Evolutionary conservation across 129 eudicot species (phyloP), one percentile per base, ranked within the genome.

Genomic region (Flaveria sonorensis): DNA sequence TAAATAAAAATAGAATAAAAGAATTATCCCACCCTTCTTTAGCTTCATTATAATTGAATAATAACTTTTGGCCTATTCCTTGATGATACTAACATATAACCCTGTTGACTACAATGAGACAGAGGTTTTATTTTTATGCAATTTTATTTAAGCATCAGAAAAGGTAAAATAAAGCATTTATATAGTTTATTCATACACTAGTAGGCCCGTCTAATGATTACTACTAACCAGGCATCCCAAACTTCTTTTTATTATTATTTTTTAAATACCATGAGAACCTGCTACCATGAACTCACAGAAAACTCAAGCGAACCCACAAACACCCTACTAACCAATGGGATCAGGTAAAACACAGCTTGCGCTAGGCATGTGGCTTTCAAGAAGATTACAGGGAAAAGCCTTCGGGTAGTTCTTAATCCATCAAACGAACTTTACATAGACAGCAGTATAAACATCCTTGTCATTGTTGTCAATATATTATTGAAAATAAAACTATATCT

Each of bases 151-250:
- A 28, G 69, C 10, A 15, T 28, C 36, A 63, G 9, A 62, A 13
- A 14, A 63, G 30, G 30, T 26, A 26, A 26, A 13, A 63, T 11
- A 24, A 13, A 16, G 45, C 36, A 63, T 63, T 28, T 28, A 30
- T 30, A 0, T 32, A 32, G 48, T 36, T 64, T 32, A 64, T 64
- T 64, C 45, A 64, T 18, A 36, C 70, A 64, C 47, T 16, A 32
- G 70, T 18, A 64, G 70, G 16, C 43, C 69, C 69, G 8, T 28
- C 46, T 63, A 63, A 16, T 63, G 19, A 30, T 14, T 63, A 63
- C 46, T 30, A 30, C 36, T 30, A 30, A 30, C 36, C 36, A 30
- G 36, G 36, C 6, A 30, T 30, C 36, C 36, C 36, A 30, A 28
- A 63, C 45, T 50, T n/a, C 26, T 19, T 21, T 57, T 57, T 21